Conservation (phyloP, 352 stramenopile species). For the Phytophthora europaea region DNA sequence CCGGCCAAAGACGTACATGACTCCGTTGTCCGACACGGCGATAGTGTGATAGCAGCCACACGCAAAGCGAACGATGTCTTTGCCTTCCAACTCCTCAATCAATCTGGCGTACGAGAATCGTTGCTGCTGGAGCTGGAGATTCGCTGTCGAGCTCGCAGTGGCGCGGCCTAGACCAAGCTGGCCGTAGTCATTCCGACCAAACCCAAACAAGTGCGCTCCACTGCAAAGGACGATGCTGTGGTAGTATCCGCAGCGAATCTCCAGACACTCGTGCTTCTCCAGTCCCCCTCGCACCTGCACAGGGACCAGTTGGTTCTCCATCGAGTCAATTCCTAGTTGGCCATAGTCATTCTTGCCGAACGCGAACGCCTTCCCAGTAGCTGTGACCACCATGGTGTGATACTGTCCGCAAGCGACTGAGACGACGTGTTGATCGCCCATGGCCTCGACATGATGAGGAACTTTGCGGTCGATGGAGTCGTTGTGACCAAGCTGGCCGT, state of each 20-base stretch:
- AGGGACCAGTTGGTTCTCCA: constrained; percentile 75
- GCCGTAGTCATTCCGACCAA: constrained; percentile 95
- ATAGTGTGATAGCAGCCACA: constrained; percentile 95
- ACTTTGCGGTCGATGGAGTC: constrained; percentile 92
- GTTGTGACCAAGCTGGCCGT: constrained; percentile 91
- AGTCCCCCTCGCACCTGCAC: constrained; percentile 60
- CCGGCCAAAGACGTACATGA: constrained; percentile 94
- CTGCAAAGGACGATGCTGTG: constrained; percentile 88
- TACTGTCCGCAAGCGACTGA: constrained; percentile 94
- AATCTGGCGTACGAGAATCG: constrained; percentile 67
- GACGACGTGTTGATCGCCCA: constrained; percentile 68
- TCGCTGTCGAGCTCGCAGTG: constrained; percentile 42
- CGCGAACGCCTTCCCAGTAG: constrained; percentile 72
- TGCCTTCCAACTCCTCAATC: constrained; percentile 81
- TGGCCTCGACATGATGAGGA: constrained; percentile 71
- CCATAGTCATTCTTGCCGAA: constrained; percentile 97
- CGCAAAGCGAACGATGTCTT: constrained; percentile 86
- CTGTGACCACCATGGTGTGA: constrained; percentile 87
- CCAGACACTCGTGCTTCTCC: constrained; percentile 74
- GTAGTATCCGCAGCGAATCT: constrained; percentile 94
- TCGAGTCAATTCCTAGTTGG: constrained; percentile 86
- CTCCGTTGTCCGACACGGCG: constrained; percentile 87
- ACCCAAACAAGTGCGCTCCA: constrained; percentile 81
- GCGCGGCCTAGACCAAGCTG: constrained; percentile 88
- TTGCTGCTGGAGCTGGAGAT: constrained; percentile 79